A percentile compares a stretch with the other conserved stretches of the same genome.
phyloP scores from a whole-genome alignment of 1,284 basidiomycete genomes.

The Microbotryomycetes sp. region DNA sequence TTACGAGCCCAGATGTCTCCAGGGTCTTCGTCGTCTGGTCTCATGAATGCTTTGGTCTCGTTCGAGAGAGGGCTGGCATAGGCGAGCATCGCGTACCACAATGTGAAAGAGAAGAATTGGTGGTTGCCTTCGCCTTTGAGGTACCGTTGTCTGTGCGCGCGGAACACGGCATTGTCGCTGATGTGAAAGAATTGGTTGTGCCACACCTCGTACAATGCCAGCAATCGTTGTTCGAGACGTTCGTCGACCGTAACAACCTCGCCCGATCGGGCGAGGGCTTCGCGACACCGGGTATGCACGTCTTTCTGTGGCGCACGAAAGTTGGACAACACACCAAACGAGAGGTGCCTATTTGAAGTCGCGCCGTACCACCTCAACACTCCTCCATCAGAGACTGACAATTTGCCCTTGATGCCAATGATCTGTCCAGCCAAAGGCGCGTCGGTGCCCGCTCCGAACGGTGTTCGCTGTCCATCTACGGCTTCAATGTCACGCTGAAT shows the following conservation, averaged over 20 bases:
- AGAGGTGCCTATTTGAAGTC: slow-evolving; percentile 14
- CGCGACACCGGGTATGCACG: slow-evolving; percentile 3
- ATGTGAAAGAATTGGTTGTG: slow-evolving; percentile 20
- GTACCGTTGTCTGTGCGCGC: slow-evolving; percentile 2
- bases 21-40: slow-evolving; percentile 2
- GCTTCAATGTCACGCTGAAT: background rate
- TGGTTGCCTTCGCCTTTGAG: slow-evolving; percentile 1
- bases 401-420: slow-evolving; percentile 7
- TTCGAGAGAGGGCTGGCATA: slow-evolving; percentile 12
- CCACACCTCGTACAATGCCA: slow-evolving; percentile 16
- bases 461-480: background rate
- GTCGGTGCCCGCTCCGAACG: background rate
- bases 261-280: slow-evolving; percentile 10
- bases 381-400: slow-evolving; percentile 14
- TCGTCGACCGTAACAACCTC: slow-evolving; percentile 2
- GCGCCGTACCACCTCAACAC: slow-evolving; percentile 16
- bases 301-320: background rate
- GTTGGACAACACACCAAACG: slow-evolving; percentile 4
- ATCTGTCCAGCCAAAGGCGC: slow-evolving; percentile 14
- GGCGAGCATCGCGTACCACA: slow-evolving; percentile 17
- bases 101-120: slow-evolving; percentile 14
- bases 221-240: slow-evolving; percentile 10
- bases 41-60: slow-evolving; percentile 4
- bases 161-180: slow-evolving; percentile 12
- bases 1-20: slow-evolving; percentile 13